Conservation (phyloP, 2,329 filamentous ascomycete species). For the Xylariaceae sp. region DNA sequence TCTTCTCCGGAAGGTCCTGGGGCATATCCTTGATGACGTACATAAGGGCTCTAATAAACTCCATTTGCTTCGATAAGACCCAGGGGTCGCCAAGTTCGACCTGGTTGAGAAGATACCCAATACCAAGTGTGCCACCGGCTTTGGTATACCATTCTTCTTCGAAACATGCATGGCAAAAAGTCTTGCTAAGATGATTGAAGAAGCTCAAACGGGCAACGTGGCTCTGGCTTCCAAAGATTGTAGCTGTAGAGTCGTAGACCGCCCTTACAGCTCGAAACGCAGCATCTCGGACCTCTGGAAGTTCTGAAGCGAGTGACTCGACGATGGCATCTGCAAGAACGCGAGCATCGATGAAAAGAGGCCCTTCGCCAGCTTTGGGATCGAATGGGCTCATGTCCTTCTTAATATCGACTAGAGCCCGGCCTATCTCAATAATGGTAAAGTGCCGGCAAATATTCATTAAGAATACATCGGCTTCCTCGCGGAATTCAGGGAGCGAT, state of each 20-base stretch:
- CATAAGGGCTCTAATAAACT: slow-evolving; percentile 89
- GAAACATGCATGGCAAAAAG: slow-evolving; percentile 93
- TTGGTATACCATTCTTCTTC: slow-evolving; percentile 99
- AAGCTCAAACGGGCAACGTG: slow-evolving; percentile 80
- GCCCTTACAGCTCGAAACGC: slow-evolving; percentile 80
- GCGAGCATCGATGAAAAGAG: slow-evolving; percentile 84
- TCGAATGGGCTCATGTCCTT: slow-evolving; percentile 81
- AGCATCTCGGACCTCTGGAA: slow-evolving; percentile 78
- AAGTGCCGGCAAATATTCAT: slow-evolving; percentile 88
- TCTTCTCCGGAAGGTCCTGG: slow-evolving; percentile 88
- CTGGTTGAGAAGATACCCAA: slow-evolving; percentile 84
- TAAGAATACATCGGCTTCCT: slow-evolving; percentile 77
- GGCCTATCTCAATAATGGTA: slow-evolving; percentile 85
- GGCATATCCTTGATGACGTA: slow-evolving; percentile 99
- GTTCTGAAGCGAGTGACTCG: slow-evolving; percentile 87
- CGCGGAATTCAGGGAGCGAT: slow-evolving; percentile 80
- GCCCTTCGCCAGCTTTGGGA: slow-evolving; percentile 84
- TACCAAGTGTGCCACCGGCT: slow-evolving; percentile 88
- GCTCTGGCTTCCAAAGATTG: slow-evolving; percentile 78
- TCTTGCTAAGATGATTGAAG: slow-evolving; percentile 81
- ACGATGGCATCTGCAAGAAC: slow-evolving; percentile 88
- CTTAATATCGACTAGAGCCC: slow-evolving; percentile 81
- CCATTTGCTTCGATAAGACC: slow-evolving; percentile 81
- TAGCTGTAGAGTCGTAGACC: slow-evolving; percentile 76
- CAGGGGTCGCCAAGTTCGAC: slow-evolving; percentile 84